These are phyloP conservation scores for Dendrobium huoshanense DNA, from an alignment of 106 monocot species.

Conservation along the genomic window DNA sequence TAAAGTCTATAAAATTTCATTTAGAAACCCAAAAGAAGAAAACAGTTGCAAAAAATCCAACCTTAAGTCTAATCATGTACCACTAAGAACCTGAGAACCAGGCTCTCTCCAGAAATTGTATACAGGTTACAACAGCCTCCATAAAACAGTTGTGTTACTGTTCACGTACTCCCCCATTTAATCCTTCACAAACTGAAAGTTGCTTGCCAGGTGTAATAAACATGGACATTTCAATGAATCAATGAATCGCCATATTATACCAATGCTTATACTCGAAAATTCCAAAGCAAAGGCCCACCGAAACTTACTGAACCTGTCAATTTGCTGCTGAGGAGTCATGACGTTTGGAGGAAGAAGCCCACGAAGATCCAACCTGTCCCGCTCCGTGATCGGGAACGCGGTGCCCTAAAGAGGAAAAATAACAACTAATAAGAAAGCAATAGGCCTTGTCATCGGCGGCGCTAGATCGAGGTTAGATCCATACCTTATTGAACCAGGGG, in stretches of 20 bases:
- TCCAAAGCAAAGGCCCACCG: not conserved
- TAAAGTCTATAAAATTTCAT: not conserved
- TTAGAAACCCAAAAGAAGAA: not conserved
- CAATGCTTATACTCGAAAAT: not conserved
- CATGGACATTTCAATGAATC: not conserved
- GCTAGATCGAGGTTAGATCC: not conserved
- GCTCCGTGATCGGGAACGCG: slow-evolving; percentile 88
- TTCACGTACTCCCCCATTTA: not conserved
- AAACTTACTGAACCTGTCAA: slow-evolving; percentile 87
- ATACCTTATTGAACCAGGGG: slow-evolving; percentile 95
- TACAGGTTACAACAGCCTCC: not conserved
- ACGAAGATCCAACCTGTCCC: slow-evolving; percentile 84
- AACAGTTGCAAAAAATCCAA: not conserved
- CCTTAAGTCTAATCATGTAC: not conserved
- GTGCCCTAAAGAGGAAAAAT: slow-evolving; percentile 46
- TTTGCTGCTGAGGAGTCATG: slow-evolving; percentile 71
- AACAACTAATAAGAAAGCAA: not conserved
- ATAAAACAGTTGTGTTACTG: not conserved
- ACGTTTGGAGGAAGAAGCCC: slow-evolving; percentile 95
- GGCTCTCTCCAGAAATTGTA: not conserved
- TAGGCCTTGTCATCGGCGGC: not conserved
- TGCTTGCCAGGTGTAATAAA: not conserved
- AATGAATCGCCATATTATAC: not conserved
- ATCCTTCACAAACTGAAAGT: not conserved
- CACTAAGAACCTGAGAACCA: not conserved